phyloP scores from a whole-genome alignment of 495 filamentous ascomycete species.

The Podospora comata region DNA sequence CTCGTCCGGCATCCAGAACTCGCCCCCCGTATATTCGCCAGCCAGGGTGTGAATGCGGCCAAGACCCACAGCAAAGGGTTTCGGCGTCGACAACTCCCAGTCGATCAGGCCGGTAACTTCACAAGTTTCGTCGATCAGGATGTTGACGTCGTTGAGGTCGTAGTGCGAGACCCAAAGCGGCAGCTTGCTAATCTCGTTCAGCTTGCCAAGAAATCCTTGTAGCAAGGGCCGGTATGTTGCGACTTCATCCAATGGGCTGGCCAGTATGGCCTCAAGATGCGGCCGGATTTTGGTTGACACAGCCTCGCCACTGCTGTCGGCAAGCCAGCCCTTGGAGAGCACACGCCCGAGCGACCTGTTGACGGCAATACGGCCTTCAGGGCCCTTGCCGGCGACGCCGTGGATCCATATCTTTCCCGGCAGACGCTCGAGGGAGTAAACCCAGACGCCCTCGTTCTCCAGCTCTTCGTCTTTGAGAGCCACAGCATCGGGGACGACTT shows the following conservation, averaged over 20 bases:
- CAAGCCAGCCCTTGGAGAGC: constrained; percentile 7
- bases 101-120: constrained; percentile 4
- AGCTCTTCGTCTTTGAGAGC: constrained; percentile 13
- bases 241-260: constrained; percentile 3
- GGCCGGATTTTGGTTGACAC: constrained; percentile 1
- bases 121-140: not conserved
- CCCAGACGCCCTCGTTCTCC: constrained; percentile 10
- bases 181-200: constrained; percentile 11
- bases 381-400: constrained; percentile 11
- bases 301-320: not conserved
- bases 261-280: constrained; percentile 12
- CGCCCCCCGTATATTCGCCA: constrained; percentile 15
- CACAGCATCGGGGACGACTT: constrained; percentile 9
- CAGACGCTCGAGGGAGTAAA: constrained; percentile 15
- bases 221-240: not conserved
- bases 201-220: constrained; percentile 4
- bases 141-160: constrained; percentile 4
- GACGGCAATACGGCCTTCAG: constrained; percentile 11
- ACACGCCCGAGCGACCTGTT: constrained; percentile 16
- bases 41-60: constrained; percentile 18
- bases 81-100: constrained; percentile 4
- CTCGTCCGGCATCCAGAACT: constrained; percentile 18
- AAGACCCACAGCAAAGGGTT: constrained; percentile 8
- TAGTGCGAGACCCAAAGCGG: constrained; percentile 12
- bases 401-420: constrained; percentile 9